Base-by-base conservation (phyloP, 2,329 filamentous ascomycete genomes). In the Nothomitra cinnamomea region DNA sequence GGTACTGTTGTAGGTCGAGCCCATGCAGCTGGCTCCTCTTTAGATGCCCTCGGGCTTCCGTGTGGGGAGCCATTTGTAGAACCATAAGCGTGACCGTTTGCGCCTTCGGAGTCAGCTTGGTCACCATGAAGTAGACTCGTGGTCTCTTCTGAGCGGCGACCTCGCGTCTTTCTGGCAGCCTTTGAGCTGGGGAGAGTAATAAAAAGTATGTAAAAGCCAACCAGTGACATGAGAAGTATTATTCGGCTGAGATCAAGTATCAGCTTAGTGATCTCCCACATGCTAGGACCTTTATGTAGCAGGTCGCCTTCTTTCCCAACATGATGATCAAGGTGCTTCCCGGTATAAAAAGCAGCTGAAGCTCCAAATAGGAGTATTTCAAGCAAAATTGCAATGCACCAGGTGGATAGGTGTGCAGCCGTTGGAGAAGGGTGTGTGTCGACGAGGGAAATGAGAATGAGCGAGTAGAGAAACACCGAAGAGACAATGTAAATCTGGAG, bases 1-100 rank as follows among this genome's bases (percentile, higher is more conserved):
- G 87, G 89, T 7, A 87, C 78, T 58, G 87, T 90, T 38, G 84
- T 83, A 1, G 89, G 89, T 60, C 90, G 83, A 66, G 94, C 94
- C 73, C 94, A 96, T 4, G 85, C 87, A 8, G 83, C 80, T 22
- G 79, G 78, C 52, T 79, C 77, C 55, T 87, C 82, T 35, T 35
- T 32, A 24, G 24, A 35, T 15, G 45, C 28, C 19, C 17, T 57
- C 73, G 67, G 21, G 72, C 65, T 58, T 71, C 67, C 50, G 69
- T 61, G 53, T 71, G 64, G 41, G 65, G 22, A 42, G 52, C 17
- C 15, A 22, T 28, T 21, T 4, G 71, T 69, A 32, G 75, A 67
- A 40, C 75, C 77, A 61, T 80, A 78, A 21, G 58, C 52, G 28
- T 57, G 54, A n/a, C 63, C 63, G 55, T 62, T 61, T 21, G 59